phyloP scores from a whole-genome alignment of 805 yeast species.

The Metschnikowia chrysomelidarum region DNA sequence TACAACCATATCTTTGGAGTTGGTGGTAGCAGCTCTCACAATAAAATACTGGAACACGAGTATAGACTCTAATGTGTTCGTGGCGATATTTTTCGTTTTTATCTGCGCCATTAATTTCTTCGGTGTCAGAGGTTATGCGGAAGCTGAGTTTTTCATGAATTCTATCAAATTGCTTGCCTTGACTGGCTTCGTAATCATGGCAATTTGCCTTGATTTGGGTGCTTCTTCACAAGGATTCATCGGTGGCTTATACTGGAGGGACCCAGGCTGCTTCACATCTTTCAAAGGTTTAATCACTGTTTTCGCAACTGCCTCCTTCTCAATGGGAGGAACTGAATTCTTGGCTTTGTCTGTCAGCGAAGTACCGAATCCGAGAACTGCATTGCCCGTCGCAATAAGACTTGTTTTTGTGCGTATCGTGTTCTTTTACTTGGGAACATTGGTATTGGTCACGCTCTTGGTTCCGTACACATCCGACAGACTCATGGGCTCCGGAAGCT shows the following conservation, averaged over 20 bases:
- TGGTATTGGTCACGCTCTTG: slow-evolving; percentile 36
- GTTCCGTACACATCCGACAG: slow-evolving; percentile 35
- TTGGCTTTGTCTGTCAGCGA: slow-evolving; percentile 39
- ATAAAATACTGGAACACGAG: slow-evolving; percentile 53
- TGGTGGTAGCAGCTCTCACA: slow-evolving; percentile 39
- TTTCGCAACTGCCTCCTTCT: slow-evolving; percentile 40
- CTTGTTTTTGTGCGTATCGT: slow-evolving; percentile 38
- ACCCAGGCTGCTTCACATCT: slow-evolving; percentile 35
- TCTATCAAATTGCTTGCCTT: slow-evolving; percentile 35
- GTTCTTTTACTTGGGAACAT: slow-evolving; percentile 39
- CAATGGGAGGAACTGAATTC: slow-evolving; percentile 42
- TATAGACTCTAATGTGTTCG: slow-evolving; percentile 56
- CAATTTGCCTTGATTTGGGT: slow-evolving; percentile 38
- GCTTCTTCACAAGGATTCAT: slow-evolving; percentile 28
- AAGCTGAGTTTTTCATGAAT: slow-evolving; percentile 41
- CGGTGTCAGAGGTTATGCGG: slow-evolving; percentile 48
- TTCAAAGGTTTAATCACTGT: slow-evolving; percentile 40
- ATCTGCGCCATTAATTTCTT: slow-evolving; percentile 43
- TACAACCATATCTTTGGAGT: slow-evolving; percentile 19
- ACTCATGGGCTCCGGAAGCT: slow-evolving; percentile 34
- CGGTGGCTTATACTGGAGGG: slow-evolving; percentile 41
- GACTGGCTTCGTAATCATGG: slow-evolving; percentile 40
- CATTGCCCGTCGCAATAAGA: slow-evolving; percentile 41
- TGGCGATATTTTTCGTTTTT: slow-evolving; percentile 48
- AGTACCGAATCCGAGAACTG: slow-evolving; percentile 35